Conservation (phyloP, 2,329 filamentous ascomycete species). For the Xylaria sp. region DNA sequence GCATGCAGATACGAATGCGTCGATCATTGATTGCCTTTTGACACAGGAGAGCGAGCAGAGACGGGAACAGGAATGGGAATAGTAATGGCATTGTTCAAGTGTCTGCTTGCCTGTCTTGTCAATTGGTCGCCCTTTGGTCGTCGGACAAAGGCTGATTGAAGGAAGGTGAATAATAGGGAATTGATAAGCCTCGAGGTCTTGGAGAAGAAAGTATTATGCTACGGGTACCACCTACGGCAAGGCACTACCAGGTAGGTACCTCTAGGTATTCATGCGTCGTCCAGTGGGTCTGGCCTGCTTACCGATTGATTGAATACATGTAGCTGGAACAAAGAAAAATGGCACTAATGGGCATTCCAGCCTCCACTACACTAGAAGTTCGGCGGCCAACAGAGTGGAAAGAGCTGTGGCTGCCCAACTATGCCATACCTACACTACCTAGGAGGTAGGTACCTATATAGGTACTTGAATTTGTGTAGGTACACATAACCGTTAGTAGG, state of each 20-base stretch:
- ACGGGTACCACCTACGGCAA: not conserved
- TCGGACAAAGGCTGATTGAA: not conserved
- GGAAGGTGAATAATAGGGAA: not conserved
- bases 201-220: constrained; percentile 3
- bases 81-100: no score
- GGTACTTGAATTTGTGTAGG: not conserved
- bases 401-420: constrained; percentile 29
- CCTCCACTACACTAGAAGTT: not conserved
- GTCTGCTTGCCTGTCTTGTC: not conserved
- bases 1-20: constrained; percentile 26
- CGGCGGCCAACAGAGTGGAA: not conserved
- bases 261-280: no score
- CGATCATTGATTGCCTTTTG: not conserved
- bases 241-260: not conserved
- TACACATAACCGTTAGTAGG: no score
- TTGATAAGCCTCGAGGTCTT: not conserved
- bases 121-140: constrained; percentile 21
- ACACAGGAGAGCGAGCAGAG: constrained; percentile 4
- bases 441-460: no score
- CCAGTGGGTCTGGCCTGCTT: no score
- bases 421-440: not conserved
- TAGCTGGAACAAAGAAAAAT: not conserved
- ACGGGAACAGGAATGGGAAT: not conserved
- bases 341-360: no score
- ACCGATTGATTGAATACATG: not conserved